phyloP scores from a whole-genome alignment of 2,329 filamentous ascomycete genomes.

The Penicillium sp. region DNA sequence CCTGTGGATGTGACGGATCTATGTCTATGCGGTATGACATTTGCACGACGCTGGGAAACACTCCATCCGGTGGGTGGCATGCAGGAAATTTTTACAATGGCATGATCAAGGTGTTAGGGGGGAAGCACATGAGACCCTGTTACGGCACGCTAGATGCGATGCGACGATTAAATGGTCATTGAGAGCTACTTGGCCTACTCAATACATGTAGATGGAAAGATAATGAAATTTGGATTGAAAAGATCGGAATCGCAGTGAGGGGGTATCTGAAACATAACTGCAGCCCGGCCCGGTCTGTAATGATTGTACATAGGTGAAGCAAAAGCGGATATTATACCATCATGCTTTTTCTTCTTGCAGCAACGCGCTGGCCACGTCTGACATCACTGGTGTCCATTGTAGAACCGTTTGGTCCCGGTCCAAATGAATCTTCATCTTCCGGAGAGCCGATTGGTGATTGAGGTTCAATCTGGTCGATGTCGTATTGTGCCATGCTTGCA shows the following conservation, averaged over 20 bases:
- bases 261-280: constrained; percentile 29
- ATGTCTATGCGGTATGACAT: neutral
- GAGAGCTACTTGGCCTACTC: neutral
- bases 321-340: constrained; percentile 33
- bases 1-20: neutral
- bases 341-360: constrained; percentile 42
- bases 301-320: constrained; percentile 16
- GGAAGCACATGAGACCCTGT: no score
- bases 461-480: constrained; percentile 3
- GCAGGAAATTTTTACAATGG: neutral
- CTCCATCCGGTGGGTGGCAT: no score
- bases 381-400: neutral
- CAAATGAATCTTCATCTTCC: constrained; percentile 17
- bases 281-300: constrained; percentile 15
- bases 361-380: constrained; percentile 35
- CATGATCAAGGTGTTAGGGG: neutral
- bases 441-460: constrained; percentile 7
- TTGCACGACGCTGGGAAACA: neutral
- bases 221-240: constrained; percentile 3
- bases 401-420: constrained; percentile 1
- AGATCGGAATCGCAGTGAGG: constrained; percentile 3
- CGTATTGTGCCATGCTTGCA: constrained; percentile 4
- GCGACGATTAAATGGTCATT: neutral
- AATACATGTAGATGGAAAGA: neutral
- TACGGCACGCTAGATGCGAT: neutral